phyloP scores from a whole-genome alignment of 495 filamentous ascomycete genomes.

The Aspergillus homomorphus region DNA sequence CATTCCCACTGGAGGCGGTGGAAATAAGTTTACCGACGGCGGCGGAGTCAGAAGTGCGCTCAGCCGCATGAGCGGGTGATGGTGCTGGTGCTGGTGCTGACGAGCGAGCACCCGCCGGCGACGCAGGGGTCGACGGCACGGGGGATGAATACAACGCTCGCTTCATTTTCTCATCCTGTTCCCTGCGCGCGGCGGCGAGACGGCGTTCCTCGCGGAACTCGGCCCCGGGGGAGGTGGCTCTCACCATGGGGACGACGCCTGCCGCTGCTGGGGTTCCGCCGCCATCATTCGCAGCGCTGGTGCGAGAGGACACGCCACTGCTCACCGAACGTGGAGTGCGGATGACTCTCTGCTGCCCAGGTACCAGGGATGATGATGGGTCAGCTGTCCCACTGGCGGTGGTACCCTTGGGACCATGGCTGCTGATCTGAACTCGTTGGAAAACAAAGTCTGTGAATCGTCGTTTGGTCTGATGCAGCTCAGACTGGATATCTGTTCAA shows the following conservation, averaged over 20 bases:
- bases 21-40: background rate
- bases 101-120: background rate
- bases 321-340: slow-evolving; percentile 44
- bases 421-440: slow-evolving; percentile 35
- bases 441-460: slow-evolving; percentile 51
- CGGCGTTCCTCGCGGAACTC: slow-evolving; percentile 42
- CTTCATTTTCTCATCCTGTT: slow-evolving; percentile 31
- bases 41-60: background rate
- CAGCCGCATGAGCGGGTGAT: background rate
- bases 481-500: slow-evolving; percentile 43
- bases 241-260: slow-evolving; percentile 38
- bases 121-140: background rate
- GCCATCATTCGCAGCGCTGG: slow-evolving; percentile 4
- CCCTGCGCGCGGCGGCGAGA: slow-evolving; percentile 27
- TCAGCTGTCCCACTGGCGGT: slow-evolving; percentile 6
- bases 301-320: slow-evolving; percentile 26
- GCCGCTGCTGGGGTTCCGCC: slow-evolving; percentile 10
- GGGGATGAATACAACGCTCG: slow-evolving; percentile 26
- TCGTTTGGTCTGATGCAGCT: slow-evolving; percentile 46
- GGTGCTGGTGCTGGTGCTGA: too few relatives aligned
- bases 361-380: slow-evolving; percentile 16
- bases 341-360: slow-evolving; percentile 29
- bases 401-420: slow-evolving; percentile 15
- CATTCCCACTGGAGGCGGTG: slow-evolving; percentile 14
- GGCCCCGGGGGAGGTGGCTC: slow-evolving; percentile 45